Conservation (phyloP, 2,329 filamentous ascomycete genomes). For the Xenoacremonium recifei region DNA sequence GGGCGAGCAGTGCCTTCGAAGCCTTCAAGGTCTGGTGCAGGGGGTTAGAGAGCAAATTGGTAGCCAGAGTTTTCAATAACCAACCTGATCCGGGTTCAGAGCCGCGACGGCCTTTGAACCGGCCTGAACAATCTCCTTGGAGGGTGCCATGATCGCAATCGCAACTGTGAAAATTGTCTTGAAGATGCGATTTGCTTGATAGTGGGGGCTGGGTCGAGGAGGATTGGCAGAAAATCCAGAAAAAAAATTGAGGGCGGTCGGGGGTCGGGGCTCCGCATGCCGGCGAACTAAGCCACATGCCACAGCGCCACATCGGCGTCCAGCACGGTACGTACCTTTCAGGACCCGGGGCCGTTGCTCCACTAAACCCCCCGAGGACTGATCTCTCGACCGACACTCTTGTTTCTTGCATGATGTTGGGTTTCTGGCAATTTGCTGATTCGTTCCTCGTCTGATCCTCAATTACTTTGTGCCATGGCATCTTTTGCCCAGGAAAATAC, state of each 20-base stretch:
- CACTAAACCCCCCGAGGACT: no score
- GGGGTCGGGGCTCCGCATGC: conserved; percentile 27
- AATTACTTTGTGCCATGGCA: no score
- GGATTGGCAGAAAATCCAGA: conserved; percentile 25
- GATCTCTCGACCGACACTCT: no score
- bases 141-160: conserved; percentile 38
- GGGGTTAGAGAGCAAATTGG: conserved; percentile 7
- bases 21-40: conserved; percentile 56
- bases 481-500: conserved; percentile 10
- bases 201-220: conserved; percentile 26
- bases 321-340: no score
- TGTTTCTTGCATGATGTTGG: no score
- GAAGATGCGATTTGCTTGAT: conserved; percentile 23
- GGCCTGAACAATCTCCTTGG: conserved; percentile 36
- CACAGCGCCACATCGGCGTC: no score
- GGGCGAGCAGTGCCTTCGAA: conserved; percentile 59
- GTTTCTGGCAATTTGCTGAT: no score
- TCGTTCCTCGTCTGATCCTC: no score
- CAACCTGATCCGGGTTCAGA: conserved; percentile 44
- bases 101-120: conserved; percentile 30
- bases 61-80: no score
- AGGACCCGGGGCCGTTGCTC: no score
- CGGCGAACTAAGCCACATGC: background rate
- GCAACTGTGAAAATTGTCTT: conserved; percentile 16
- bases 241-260: conserved; percentile 28